Base-by-base conservation (phyloP, 1,284 basidiomycete genomes). In the Naganishia cerealis region DNA sequence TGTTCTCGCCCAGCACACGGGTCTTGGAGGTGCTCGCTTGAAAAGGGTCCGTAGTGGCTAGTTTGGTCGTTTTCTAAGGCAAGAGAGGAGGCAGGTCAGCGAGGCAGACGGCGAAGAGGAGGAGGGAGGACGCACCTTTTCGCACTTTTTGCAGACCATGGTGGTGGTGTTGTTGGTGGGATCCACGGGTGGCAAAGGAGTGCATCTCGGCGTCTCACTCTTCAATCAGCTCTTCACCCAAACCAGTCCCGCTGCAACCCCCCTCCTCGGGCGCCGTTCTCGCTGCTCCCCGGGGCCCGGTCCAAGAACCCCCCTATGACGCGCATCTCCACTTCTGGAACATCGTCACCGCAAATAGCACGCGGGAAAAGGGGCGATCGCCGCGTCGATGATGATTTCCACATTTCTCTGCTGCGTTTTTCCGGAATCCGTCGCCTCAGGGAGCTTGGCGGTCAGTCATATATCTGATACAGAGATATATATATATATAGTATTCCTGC, bases 131-230 rank as follows among this genome's bases (percentile, higher is more conserved):
- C 59, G 15, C n/a, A 66, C 69, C 75, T 81, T 81, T 72, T 81
- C 80, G 67, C 80, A 81, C 71, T 80, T 81, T 69, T 80, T 80
- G 75, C 80, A 81, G 18, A 81, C 80, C 80, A 81, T 81, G 36
- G 50, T 62, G 36, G 50, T 62, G 59, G n/a, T n/a, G 46, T 50
- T 7, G n/a, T 15, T 24, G 46, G 8, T n/a, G 21, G 13, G 5
- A 13, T 50, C 8, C 9, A 18, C 40, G 10, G 10, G 10, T 18
- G 18, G 9, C 10, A 24, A 21, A n/a, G 46, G n/a, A 24, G 46
- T 24, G 46, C n/a, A 42, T 0, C 21, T 24, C 5, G 21, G 15
- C 18, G 43, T 46, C 5, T 46, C 43, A 46, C n/a, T 15, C n/a
- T 46, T 46, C 43, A 46, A 15, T 46, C 46, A 21, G 9, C 15